Base-by-base conservation (phyloP, 2,329 filamentous ascomycete species). In the Exserohilum turcica region DNA sequence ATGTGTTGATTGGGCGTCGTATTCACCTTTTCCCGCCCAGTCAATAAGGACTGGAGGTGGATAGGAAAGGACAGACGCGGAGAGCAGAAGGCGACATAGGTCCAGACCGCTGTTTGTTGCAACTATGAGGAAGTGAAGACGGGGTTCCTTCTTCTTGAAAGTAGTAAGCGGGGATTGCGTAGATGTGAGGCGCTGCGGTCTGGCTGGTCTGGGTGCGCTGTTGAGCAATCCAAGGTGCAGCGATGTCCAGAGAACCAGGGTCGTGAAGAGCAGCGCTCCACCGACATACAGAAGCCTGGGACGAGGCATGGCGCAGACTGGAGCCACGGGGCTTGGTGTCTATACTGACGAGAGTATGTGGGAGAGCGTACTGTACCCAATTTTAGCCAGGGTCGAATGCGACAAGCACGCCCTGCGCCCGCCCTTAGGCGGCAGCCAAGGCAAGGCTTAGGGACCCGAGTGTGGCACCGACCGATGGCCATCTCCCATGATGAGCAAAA, bases 81-180 rank as follows among this genome's bases (percentile, higher is more conserved):
- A 47, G 35, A 46, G 33, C 19, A 46, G 32, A 28, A 46, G 33
- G 43, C 43, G 43, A 15, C 43, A 46, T 28, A 46, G 36, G 13
- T 47, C 44, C 6, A 47, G 44, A 16, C 44, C 44, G 9, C 44
- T 47, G 27, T 35, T 47, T 10, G 44, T 47, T 18, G 44, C 44
- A 10, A 47, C 33, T n/a, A 47, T 18, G 7, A 47, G 24, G n/a
- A 47, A 16, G 35, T 47, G 44, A 31, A 47, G 35, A 31, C 44
- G 44, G 8, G 44, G 28, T 29, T 39, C 33, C 31, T 39, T 38
- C 13, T 31, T 31, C 10, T 32, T 31, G 35, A 24, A 38, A 38
- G 33, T n/a, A 6, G 33, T 31, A 36, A 39, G 44, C 15, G 44
- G 24, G 36, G 28, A 21, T 15, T 47, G n/a, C 12, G 36, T 8